These are phyloP conservation scores for Deinandra increscens DNA, from an alignment of 129 eudicot genomes.

Conservation along the genomic window DNA sequence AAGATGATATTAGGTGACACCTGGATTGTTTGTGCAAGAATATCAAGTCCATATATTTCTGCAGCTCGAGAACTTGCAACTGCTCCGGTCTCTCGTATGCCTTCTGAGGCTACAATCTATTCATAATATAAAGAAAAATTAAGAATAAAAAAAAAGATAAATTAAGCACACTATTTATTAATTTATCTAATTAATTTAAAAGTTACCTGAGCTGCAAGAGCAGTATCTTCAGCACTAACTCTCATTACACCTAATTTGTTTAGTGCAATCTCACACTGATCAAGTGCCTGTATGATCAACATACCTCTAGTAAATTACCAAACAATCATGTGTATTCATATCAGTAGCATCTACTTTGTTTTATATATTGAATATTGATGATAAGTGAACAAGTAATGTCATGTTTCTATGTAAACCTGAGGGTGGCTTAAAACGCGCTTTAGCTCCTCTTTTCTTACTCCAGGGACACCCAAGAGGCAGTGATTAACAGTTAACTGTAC, in stretches of 20 bases:
- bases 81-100: slow-evolving; percentile 75
- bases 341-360: background rate
- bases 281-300: slow-evolving; percentile 55
- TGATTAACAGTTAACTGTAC: slow-evolving; percentile 82
- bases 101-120: slow-evolving; percentile 75
- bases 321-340: background rate
- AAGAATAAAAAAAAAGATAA: background rate
- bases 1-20: slow-evolving; percentile 35
- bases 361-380: background rate
- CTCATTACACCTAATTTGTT: slow-evolving; percentile 57
- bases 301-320: background rate
- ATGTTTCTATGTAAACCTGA: slow-evolving; percentile 45
- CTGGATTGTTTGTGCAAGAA: slow-evolving; percentile 78
- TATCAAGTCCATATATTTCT: slow-evolving; percentile 74
- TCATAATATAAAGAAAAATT: background rate
- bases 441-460: slow-evolving; percentile 82
- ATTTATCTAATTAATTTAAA: slow-evolving; percentile 7
- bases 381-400: background rate
- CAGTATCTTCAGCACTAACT: slow-evolving; percentile 67
- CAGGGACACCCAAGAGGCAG: slow-evolving; percentile 92
- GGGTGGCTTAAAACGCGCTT: slow-evolving; percentile 93
- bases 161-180: background rate
- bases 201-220: slow-evolving; percentile 85
- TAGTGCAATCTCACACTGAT: slow-evolving; percentile 63
- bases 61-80: slow-evolving; percentile 91